phyloP scores from a whole-genome alignment of 1,284 basidiomycete genomes.

The Sparassis latifolia region DNA sequence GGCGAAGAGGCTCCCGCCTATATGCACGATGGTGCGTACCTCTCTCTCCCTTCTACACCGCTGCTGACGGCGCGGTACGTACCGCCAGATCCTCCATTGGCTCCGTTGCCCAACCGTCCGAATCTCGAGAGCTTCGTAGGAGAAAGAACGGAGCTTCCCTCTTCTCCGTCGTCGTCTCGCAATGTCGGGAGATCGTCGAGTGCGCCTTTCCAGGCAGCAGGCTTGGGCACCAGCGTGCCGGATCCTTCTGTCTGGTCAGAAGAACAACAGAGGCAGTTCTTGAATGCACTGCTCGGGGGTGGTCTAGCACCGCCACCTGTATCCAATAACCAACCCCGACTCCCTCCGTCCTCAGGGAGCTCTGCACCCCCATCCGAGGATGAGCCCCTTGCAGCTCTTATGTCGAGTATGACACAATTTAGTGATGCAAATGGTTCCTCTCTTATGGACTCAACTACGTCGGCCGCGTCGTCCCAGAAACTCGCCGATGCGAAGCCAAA shows the following conservation, averaged over 20 bases:
- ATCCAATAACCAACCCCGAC: neutral
- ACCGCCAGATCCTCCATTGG: slow-evolving; percentile 36
- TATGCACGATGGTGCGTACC: slow-evolving; percentile 42
- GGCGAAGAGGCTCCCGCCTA: slow-evolving; percentile 65
- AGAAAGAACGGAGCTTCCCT: slow-evolving; percentile 49
- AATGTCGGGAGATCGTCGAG: slow-evolving; percentile 11
- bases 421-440: slow-evolving; percentile 1
- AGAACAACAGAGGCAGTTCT: slow-evolving; percentile 59
- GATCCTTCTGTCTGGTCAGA: slow-evolving; percentile 57
- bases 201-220: slow-evolving; percentile 8
- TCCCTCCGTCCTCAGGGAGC: neutral
- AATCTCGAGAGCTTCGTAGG: slow-evolving; percentile 50
- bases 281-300: slow-evolving; percentile 47
- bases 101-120: slow-evolving; percentile 24
- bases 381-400: slow-evolving; percentile 28
- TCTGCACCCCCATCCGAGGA: slow-evolving; percentile 8
- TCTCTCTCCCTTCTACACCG: slow-evolving; percentile 5
- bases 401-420: slow-evolving; percentile 22
- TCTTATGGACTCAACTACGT: slow-evolving; percentile 9
- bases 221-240: slow-evolving; percentile 22
- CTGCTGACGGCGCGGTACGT: neutral
- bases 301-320: neutral
- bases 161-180: slow-evolving; percentile 29
- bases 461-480: slow-evolving; percentile 6
- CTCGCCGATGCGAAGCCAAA: slow-evolving; percentile 25